Conservation (phyloP, 2,329 filamentous ascomycete genomes). For the Pyricularia pennisetigena region DNA sequence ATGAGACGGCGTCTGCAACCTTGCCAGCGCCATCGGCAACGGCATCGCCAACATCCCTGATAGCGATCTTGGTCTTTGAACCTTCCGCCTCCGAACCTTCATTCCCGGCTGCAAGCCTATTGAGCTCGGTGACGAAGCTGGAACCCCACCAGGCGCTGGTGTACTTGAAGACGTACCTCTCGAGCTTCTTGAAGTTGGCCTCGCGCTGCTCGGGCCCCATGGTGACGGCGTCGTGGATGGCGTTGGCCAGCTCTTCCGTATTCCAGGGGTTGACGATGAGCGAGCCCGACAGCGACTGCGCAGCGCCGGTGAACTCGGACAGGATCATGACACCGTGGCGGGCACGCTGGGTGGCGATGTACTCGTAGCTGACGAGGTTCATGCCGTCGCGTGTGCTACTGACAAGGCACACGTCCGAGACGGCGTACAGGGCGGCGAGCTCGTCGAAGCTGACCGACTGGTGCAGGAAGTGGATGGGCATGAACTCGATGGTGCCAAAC, state of each 20-base stretch:
- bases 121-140: slow-evolving; percentile 78
- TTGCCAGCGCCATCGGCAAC: background rate
- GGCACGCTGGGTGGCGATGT: slow-evolving; percentile 87
- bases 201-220: slow-evolving; percentile 86
- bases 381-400: slow-evolving; percentile 96
- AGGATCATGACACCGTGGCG: slow-evolving; percentile 90
- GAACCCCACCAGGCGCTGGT: slow-evolving; percentile 96
- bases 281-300: slow-evolving; percentile 86
- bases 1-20: slow-evolving; percentile 1
- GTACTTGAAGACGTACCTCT: slow-evolving; percentile 95
- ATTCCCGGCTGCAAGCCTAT: slow-evolving; percentile 1
- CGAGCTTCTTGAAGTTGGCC: slow-evolving; percentile 81
- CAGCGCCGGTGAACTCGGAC: slow-evolving; percentile 92
- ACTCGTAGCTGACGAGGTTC: slow-evolving; percentile 98
- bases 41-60: background rate
- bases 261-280: slow-evolving; percentile 98
- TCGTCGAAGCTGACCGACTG: slow-evolving; percentile 94
- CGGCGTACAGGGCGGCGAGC: slow-evolving; percentile 83
- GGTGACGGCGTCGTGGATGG: slow-evolving; percentile 92
- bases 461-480: slow-evolving; percentile 98
- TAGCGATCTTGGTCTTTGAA: background rate
- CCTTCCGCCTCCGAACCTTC: background rate
- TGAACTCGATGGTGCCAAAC: slow-evolving; percentile 95
- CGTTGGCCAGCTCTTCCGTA: slow-evolving; percentile 86
- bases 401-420: slow-evolving; percentile 86